A percentile compares a stretch with the other conserved stretches of the same genome.
These are phyloP conservation scores for Coprinellus micaceus DNA, from an alignment of 768 basidiomycete genomes.

Conservation along the genomic window DNA sequence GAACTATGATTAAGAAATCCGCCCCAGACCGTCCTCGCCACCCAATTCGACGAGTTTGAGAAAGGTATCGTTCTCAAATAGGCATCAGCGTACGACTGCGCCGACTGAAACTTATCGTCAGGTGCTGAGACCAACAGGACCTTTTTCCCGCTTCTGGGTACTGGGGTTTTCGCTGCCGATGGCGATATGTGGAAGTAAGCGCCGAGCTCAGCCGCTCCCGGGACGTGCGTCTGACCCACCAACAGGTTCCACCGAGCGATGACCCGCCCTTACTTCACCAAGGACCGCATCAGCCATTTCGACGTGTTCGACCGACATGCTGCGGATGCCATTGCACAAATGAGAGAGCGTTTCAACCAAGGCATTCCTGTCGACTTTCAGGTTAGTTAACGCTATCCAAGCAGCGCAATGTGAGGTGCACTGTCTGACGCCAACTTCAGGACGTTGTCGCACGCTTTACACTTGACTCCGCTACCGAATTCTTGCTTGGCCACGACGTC, in stretches of 20 bases:
- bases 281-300: constrained; percentile 50
- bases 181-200: constrained; percentile 60
- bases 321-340: constrained; percentile 38
- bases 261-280: constrained; percentile 59
- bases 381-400: constrained; percentile 20
- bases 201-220: not conserved
- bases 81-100: too few species aligned
- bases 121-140: constrained; percentile 20
- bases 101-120: constrained; percentile 10
- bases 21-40: constrained; percentile 35
- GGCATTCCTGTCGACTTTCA: constrained; percentile 57
- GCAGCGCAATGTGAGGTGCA: not conserved
- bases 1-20: not conserved
- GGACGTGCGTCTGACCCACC: constrained; percentile 5
- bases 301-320: constrained; percentile 54
- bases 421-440: constrained; percentile 14
- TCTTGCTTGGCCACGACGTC: constrained; percentile 54
- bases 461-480: constrained; percentile 60
- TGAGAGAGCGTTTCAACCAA: constrained; percentile 38
- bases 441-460: constrained; percentile 51
- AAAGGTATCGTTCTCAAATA: constrained; percentile 25
- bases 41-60: constrained; percentile 38
- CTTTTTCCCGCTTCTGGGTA: constrained; percentile 36
- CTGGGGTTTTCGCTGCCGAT: constrained; percentile 54
- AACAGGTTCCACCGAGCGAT: constrained; percentile 56